Evolutionary conservation across 768 basidiomycete genomes (phyloP), one percentile per base, ranked within the genome.

Genomic region (Ramaria sp.): DNA sequence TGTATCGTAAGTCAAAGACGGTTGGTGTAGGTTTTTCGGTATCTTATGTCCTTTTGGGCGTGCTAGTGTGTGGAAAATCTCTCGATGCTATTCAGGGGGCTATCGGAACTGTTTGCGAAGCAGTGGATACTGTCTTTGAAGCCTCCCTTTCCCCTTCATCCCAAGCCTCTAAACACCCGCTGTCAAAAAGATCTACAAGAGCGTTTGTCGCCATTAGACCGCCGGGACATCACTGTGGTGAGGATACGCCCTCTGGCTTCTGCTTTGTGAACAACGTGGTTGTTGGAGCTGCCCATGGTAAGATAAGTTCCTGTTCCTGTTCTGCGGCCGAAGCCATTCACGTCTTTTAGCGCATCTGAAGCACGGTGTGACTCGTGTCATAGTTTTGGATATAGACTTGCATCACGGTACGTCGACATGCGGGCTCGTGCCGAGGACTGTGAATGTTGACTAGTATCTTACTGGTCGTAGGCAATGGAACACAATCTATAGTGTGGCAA

Each of bases 201-300:
- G 89, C 88, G 0, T 97, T 97, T 67, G 91, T 90, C 10, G 85
- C 83, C 0, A 78, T 96, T 19, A 72, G 94, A 51, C 94, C 93
- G 0, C 94, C 94, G 0, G 94, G 95, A 1, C 93, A 96, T 73
- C 93, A 97, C 63, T 95, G 93, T 64, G 89, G 89, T 1, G 91
- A 93, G 69, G 82, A 92, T 59, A 80, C 81, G 0, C 95, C 95
- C 0, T 85, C 82, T 10, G 95, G 95, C 0, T 98, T 97, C 67
- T 97, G 95, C 69, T 96, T 94, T 63, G 78, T 96, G 31, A 97
- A 97, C 62, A 99, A 98, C 64, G 88, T 96, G 0, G 84, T 86
- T 0, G 78, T 97, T 3, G 93, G 78, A 0, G 92, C 92, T 33
- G 91, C 91, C 13, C 91, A 97, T 66, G 94, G 92, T 92, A 63